Percentiles rank a stretch among this genome's conserved stretches.
phyloP scores from a whole-genome alignment of 805 yeast genomes.

The Saccharomycopsis babjevae region DNA sequence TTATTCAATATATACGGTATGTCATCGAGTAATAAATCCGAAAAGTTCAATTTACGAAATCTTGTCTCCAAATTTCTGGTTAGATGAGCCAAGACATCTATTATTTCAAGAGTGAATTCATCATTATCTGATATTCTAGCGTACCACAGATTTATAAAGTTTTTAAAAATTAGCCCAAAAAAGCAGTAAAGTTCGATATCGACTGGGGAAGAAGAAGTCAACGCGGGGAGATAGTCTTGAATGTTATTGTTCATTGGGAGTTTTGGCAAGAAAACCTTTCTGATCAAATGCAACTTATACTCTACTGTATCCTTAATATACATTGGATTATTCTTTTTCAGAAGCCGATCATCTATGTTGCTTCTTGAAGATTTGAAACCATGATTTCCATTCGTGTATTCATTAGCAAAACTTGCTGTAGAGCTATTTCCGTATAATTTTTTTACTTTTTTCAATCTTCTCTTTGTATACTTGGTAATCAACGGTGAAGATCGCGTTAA shows the following conservation, averaged over 20 bases:
- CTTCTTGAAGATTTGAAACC: background rate
- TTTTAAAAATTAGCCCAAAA: constrained; percentile 35
- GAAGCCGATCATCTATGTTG: background rate
- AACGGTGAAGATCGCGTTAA: background rate
- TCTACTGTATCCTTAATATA: constrained; percentile 21
- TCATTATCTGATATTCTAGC: constrained; percentile 31
- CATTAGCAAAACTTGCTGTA: background rate
- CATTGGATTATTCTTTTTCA: constrained; percentile 3
- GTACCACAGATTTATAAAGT: constrained; percentile 41
- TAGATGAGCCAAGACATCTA: constrained; percentile 31
- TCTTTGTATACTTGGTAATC: background rate
- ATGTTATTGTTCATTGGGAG: constrained; percentile 16
- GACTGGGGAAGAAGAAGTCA: constrained; percentile 31
- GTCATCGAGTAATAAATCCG: constrained; percentile 34
- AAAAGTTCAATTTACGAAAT: constrained; percentile 26
- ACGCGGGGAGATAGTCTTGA: constrained; percentile 27
- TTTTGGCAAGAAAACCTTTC: constrained; percentile 23
- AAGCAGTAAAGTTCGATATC: constrained; percentile 38
- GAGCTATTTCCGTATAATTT: background rate
- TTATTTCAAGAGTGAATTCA: constrained; percentile 33
- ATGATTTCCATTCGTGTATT: background rate
- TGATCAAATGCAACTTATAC: constrained; percentile 22
- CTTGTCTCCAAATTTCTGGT: constrained; percentile 31
- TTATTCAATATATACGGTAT: constrained; percentile 32
- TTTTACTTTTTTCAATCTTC: background rate